Evolutionary conservation across 2,329 filamentous ascomycete genomes (phyloP), one percentile per base, ranked within the genome.

Genomic region (Domatiomyces catenatus): DNA sequence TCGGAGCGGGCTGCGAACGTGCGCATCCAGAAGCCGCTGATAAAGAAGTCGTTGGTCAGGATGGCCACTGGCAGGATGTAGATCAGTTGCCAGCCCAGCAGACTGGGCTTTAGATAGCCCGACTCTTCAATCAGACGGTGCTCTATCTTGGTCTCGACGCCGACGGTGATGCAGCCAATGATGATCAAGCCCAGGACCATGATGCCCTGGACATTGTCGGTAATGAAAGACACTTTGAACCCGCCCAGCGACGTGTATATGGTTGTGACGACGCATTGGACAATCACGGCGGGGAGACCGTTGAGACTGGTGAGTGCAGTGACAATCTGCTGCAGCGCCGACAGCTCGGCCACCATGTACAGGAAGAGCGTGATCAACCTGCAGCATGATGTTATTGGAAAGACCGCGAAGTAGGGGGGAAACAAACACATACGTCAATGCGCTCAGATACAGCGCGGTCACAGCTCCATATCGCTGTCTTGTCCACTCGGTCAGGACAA

Each of bases 301-400:
- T 89, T 74, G 42, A 92, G 71, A 1, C 84, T 84, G 0, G 86
- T 89, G 58, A 92, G 67, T 7, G 82, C 75, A 52, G 69, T 82
- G 60, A 90, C 74, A 42, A 90, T 86, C 65, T 90, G 85, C 48
- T 87, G 84, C 24, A 92, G 72, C 10, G 85, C 84, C 7, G 84
- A 89, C 44, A 92, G 74, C 69, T 92, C 86, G 18, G 84, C 79
- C 22, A 90, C 80, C 85, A 92, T 90, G 72, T 90, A 92, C 48
- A 92, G 66, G 64, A 90, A 92, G 59, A 92, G 75, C 1, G 86
- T 90, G 47, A 88, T 80, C 47, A 90, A 72, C 1, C 71, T 73
- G 46, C 7, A 22, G 50, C 15, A 15, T 58, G 15, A 60, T 50
- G 45, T 51, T 54, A 56, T 49, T 39, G 47, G 15, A 42, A 26